Evolutionary conservation across 2,329 filamentous ascomycete species (phyloP).

Genomic region (Ceratocystis variospora): DNA sequence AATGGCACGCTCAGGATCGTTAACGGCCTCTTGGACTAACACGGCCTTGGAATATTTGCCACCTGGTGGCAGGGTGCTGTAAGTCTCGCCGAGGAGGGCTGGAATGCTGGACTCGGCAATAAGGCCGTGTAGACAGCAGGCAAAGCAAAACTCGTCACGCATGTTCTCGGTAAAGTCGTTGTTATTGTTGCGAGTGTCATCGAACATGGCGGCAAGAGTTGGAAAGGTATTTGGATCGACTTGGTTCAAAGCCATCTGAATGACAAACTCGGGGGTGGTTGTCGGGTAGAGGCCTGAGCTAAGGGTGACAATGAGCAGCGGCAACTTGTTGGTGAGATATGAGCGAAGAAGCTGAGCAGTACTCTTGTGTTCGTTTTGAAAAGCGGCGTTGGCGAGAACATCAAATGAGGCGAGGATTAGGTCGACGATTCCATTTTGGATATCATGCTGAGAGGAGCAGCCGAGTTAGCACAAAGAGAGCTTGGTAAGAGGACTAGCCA

Average conservation of each 20-base stretch:
- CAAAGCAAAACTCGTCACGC: constrained; percentile 66
- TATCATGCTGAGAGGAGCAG: constrained; percentile 45
- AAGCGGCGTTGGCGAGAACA: constrained; percentile 72
- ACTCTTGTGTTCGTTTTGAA: constrained; percentile 43
- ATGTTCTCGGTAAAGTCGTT: constrained; percentile 46
- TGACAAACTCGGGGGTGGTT: constrained; percentile 58
- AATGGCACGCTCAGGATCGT: constrained; percentile 61
- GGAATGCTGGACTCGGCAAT: constrained; percentile 67
- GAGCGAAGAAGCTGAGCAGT: constrained; percentile 65
- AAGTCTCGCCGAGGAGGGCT: constrained; percentile 67
- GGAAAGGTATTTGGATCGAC: constrained; percentile 67
- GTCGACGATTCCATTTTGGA: constrained; percentile 64
- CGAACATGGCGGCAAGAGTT: constrained; percentile 45
- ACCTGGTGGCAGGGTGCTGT: constrained; percentile 60
- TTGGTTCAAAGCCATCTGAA: constrained; percentile 59
- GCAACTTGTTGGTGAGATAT: constrained; percentile 62
- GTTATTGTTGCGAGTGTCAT: constrained; percentile 38
- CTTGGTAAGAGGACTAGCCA: background rate
- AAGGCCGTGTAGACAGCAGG: constrained; percentile 78
- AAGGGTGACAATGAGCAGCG: constrained; percentile 39
- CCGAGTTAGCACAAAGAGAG: background rate
- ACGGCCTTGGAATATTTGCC: constrained; percentile 66
- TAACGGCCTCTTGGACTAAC: constrained; percentile 62
- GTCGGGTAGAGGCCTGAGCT: constrained; percentile 56
- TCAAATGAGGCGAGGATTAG: constrained; percentile 83